A percentile compares a stretch with the other conserved stretches of the same genome.
These are phyloP conservation scores for Lentinula novae-zelandiae DNA, from an alignment of 1,284 basidiomycete species.

Conservation along the genomic window DNA sequence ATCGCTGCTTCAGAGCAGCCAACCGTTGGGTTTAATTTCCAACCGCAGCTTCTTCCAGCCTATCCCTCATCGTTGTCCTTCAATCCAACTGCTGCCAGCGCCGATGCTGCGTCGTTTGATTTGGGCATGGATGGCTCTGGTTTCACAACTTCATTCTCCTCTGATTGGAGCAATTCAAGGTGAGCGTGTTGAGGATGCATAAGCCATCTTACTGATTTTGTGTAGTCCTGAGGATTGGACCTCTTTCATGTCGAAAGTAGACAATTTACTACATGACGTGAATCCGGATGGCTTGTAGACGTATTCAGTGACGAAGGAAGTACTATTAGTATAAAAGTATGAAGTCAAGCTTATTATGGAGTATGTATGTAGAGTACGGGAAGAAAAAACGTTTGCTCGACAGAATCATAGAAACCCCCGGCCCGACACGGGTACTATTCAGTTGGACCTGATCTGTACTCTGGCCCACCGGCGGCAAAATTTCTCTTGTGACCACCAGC, in stretches of 20 bases:
- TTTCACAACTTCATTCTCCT: not conserved
- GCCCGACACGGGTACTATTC: no score
- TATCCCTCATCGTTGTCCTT: not conserved
- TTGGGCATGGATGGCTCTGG: not conserved
- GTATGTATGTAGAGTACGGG: no score
- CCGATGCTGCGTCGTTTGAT: not conserved
- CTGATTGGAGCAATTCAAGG: not conserved
- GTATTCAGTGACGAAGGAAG: not conserved
- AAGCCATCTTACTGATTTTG: not conserved
- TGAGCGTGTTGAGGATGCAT: not conserved
- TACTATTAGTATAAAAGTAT: not conserved
- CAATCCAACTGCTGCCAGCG: not conserved
- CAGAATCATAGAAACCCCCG: no score
- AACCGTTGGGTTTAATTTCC: not conserved
- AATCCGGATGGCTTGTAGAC: not conserved
- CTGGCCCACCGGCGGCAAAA: not conserved
- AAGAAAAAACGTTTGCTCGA: no score
- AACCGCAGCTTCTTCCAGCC: not conserved
- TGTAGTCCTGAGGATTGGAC: constrained; percentile 3
- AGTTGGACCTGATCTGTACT: no score
- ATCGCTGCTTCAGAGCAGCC: not conserved
- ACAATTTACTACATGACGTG: not conserved
- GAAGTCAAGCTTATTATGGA: no score
- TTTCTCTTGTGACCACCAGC: not conserved
- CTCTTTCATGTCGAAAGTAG: constrained; percentile 7